Base-by-base conservation (phyloP, 139 green algal species). In the Asterochloris sp. region DNA sequence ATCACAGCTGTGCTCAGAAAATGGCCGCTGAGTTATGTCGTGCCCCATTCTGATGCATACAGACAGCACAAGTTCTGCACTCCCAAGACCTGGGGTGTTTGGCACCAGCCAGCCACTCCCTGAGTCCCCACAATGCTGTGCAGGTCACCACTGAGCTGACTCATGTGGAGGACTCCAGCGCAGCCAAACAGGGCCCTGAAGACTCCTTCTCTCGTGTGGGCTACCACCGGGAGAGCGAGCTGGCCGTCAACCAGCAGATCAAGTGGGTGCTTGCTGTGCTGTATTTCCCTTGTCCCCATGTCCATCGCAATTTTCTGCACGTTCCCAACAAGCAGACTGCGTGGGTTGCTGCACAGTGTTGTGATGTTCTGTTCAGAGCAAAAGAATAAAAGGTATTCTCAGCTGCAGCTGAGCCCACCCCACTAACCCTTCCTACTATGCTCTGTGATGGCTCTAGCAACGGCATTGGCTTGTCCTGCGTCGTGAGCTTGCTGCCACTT, bases 171-270 rank as follows among this genome's bases (percentile, higher is more conserved):
- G 12, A 63, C 17, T 79, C 79, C 27, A 23, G 80, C 19, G 74
- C 82, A 68, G 76, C 47, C 62, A 78, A 62, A 38, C 24, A 69
- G 11, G 60, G 61, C 14, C 13, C 24, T 11, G 27, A 62, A 12
- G 79, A 92, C 29, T 97, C 93, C 13, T 93, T 97, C 69, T 94
- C 93, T 0, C 89, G 96, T 10, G 88, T 94, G 19, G 89, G 92
- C 80, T 99, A 94, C 84, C 74, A 91, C 67, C 71, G 86, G 0
- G 92, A 95, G 15, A 92, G 87, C 77, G 95, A 98, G 86, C 92
- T 92, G 8, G 96, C 93, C 12, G 89, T 99, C 76, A 99, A 99
- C 86, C 95, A 98, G 88, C 96, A 99, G 83, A 98, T 98, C 90
- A 99, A 98, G 94, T 98, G 79, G 88, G 94, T 21, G 38, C 38